A percentile compares a stretch with the other conserved stretches of the same genome.
Conservation (phyloP, 805 yeast species). For the Yarrowia phangngaensis region DNA sequence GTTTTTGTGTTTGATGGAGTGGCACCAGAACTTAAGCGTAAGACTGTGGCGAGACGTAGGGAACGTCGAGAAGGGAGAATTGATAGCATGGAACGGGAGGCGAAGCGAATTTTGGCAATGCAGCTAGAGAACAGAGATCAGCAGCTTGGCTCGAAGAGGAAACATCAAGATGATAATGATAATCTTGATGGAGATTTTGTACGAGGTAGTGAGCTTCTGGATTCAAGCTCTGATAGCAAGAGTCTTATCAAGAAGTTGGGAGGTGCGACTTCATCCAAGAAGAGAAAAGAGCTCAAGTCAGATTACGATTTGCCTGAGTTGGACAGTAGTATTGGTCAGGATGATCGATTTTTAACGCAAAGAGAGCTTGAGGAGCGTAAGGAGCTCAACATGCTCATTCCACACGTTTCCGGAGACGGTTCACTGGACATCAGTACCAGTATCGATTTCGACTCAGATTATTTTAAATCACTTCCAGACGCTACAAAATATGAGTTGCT, state of each 20-base stretch:
- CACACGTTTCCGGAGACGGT: slow-evolving; percentile 9
- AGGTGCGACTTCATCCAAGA: too few species aligned
- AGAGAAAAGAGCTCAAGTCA: neutral
- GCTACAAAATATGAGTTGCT: slow-evolving; percentile 84
- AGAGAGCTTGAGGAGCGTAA: slow-evolving; percentile 58
- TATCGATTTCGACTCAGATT: slow-evolving; percentile 78
- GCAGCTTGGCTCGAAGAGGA: neutral
- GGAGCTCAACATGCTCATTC: slow-evolving; percentile 39
- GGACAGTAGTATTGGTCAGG: slow-evolving; percentile 48
- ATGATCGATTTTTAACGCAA: slow-evolving; percentile 73
- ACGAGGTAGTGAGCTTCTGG: slow-evolving; percentile 1
- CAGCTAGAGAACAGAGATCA: slow-evolving; percentile 41
- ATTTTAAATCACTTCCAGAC: slow-evolving; percentile 71
- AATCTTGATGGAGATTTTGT: neutral
- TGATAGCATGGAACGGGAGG: slow-evolving; percentile 68
- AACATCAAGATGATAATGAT: neutral
- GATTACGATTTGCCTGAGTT: slow-evolving; percentile 37
- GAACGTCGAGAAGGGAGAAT: slow-evolving; percentile 70
- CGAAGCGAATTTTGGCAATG: slow-evolving; percentile 71
- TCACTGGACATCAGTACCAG: slow-evolving; percentile 32
- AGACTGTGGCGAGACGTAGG: slow-evolving; percentile 69
- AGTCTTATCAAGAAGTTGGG: too few species aligned
- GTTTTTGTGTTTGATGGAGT: slow-evolving; percentile 96
- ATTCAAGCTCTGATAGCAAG: neutral
- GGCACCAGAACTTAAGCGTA: slow-evolving; percentile 76